Conservation (phyloP, 352 stramenopile genomes). For the Phytophthora crassamura region DNA sequence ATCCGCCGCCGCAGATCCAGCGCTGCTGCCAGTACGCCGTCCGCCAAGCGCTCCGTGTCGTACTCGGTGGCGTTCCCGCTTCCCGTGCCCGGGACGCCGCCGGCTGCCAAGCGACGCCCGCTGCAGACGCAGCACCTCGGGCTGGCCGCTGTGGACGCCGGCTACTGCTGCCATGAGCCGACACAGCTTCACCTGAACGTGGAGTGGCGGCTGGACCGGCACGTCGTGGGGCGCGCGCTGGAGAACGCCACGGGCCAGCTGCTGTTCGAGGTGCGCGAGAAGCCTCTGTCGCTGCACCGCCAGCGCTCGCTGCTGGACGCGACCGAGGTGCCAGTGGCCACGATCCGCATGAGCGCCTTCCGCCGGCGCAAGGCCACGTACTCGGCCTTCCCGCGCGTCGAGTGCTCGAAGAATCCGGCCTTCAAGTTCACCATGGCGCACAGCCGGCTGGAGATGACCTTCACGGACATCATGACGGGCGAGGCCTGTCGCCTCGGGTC, state of each 20-base stretch:
- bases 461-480: constrained; percentile 47
- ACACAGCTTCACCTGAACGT: constrained; percentile 42
- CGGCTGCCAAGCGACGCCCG: constrained; percentile 22
- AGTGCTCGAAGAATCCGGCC: constrained; percentile 34
- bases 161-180: constrained; percentile 43
- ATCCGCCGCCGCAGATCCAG: constrained; percentile 1
- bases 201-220: constrained; percentile 35
- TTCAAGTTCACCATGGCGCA: constrained; percentile 36
- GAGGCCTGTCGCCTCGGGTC: constrained; percentile 37
- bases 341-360: constrained; percentile 44
- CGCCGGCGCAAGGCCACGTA: constrained; percentile 36
- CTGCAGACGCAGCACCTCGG: constrained; percentile 43
- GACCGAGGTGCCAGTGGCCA: constrained; percentile 38
- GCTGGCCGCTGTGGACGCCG: constrained; percentile 39
- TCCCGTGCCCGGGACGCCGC: constrained; percentile 7
- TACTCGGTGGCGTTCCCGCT: constrained; percentile 23
- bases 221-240: constrained; percentile 28
- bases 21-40: not conserved
- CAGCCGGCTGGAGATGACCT: constrained; percentile 39
- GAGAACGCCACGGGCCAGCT: constrained; percentile 43
- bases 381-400: constrained; percentile 27
- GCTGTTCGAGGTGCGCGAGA: constrained; percentile 39
- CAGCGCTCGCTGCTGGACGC: constrained; percentile 41
- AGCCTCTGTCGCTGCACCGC: constrained; percentile 41
- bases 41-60: constrained; percentile 10